These are phyloP conservation scores for Rhizophora mangle DNA, from an alignment of 345 rosid genomes.

Conservation along the genomic window DNA sequence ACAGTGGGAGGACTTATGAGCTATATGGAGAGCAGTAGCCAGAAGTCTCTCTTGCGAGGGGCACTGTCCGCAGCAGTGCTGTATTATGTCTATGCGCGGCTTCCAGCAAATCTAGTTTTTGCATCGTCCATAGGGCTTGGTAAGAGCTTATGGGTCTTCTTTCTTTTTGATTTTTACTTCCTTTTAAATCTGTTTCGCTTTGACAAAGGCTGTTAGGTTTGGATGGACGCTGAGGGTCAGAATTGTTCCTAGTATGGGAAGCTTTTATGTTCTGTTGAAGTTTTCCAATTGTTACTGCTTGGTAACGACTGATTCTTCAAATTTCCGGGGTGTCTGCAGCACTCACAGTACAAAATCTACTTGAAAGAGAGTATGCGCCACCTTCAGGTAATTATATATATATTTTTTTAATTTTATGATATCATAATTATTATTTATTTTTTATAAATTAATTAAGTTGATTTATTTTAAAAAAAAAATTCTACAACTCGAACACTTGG, in stretches of 20 bases:
- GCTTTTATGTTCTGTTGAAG: too few species aligned
- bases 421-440: too few species aligned
- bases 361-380: constrained; percentile 77
- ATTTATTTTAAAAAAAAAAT: too few species aligned
- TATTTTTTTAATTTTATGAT: background rate
- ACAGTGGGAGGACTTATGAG: constrained; percentile 90
- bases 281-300: background rate
- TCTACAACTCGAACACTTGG: too few species aligned
- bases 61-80: constrained; percentile 66
- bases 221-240: too few species aligned
- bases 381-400: constrained; percentile 53
- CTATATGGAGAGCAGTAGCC: constrained; percentile 79
- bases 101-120: constrained; percentile 63
- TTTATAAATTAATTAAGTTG: too few species aligned
- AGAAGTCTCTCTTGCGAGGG: constrained; percentile 73
- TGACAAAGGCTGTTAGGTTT: too few species aligned
- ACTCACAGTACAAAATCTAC: constrained; percentile 42
- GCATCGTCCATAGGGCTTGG: constrained; percentile 87
- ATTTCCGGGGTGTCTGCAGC: constrained; percentile 59
- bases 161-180: background rate
- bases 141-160: constrained; percentile 24
- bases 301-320: background rate
- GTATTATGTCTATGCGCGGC: constrained; percentile 64
- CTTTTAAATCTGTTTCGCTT: too few species aligned
- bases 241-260: too few species aligned